phyloP scores from a whole-genome alignment of 495 filamentous ascomycete species.

The Durotheca rogersii region DNA sequence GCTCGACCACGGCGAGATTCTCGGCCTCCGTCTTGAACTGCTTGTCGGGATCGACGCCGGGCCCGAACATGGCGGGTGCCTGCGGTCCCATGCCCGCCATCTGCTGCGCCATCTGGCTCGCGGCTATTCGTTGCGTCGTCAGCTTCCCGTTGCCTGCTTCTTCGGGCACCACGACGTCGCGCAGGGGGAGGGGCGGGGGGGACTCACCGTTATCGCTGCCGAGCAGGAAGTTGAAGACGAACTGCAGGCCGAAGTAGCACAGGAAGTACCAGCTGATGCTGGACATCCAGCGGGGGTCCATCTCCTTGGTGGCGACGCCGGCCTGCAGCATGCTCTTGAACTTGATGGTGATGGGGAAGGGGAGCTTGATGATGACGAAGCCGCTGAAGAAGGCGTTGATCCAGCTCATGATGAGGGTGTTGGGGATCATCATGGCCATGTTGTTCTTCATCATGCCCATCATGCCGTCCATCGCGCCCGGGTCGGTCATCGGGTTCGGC shows the following conservation, averaged over 20 bases:
- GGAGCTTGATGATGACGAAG: constrained; percentile 98
- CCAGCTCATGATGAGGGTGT: constrained; percentile 99
- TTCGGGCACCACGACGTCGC: no score
- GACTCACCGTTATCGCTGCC: constrained; percentile 89
- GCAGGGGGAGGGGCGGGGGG: neutral
- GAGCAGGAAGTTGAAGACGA: constrained; percentile 96
- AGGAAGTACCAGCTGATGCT: constrained; percentile 98
- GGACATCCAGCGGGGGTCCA: constrained; percentile 97
- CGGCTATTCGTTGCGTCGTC: constrained; percentile 62
- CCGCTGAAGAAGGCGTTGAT: constrained; percentile 98
- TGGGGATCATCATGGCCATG: constrained; percentile 99
- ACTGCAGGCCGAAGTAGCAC: constrained; percentile 92
- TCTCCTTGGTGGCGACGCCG: constrained; percentile 89
- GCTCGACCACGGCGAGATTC: constrained; percentile 91
- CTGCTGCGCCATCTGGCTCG: constrained; percentile 91
- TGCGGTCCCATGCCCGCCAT: constrained; percentile 79
- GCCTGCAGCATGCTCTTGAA: constrained; percentile 99
- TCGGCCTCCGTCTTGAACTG: constrained; percentile 87
- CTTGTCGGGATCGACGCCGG: constrained; percentile 94
- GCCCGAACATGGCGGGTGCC: constrained; percentile 74
- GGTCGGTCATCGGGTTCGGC: constrained; percentile 93
- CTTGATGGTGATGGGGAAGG: constrained; percentile 94
- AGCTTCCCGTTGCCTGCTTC: constrained; percentile 4
- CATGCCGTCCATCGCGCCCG: constrained; percentile 98
- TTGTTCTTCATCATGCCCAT: constrained; percentile 99